Conservation (phyloP, 1,284 basidiomycete genomes). For the Ustilago vetiveriae region DNA sequence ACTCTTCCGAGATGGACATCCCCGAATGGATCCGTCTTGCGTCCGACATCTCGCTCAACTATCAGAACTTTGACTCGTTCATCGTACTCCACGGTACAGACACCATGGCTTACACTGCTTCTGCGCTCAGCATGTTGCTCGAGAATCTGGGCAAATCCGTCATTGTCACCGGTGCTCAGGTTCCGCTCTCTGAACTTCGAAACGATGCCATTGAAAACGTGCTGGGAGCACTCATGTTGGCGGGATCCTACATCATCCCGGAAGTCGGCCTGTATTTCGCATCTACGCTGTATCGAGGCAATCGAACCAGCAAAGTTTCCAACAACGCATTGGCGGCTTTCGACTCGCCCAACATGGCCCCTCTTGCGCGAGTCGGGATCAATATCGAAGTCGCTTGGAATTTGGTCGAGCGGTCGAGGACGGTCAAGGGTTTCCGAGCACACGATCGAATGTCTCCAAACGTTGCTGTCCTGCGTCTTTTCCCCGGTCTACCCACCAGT, state of each 20-base stretch:
- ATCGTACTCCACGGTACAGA: conserved; percentile 81
- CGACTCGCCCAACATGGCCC: conserved; percentile 82
- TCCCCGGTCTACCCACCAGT: conserved; percentile 77
- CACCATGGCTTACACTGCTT: conserved; percentile 71
- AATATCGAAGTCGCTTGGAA: conserved; percentile 72
- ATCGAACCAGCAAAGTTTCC: conserved; percentile 79
- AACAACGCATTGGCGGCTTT: conserved; percentile 88
- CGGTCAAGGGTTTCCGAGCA: conserved; percentile 78
- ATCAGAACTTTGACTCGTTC: conserved; percentile 83
- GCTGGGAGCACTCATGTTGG: conserved; percentile 84
- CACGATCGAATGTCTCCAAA: conserved; percentile 72
- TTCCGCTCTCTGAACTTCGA: conserved; percentile 84
- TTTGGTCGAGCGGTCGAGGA: conserved; percentile 75
- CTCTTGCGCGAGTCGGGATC: conserved; percentile 85
- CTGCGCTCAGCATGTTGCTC: conserved; percentile 76
- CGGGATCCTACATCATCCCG: conserved; percentile 88
- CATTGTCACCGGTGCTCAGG: conserved; percentile 91
- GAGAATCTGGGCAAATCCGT: conserved; percentile 87
- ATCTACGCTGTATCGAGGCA: conserved; percentile 84
- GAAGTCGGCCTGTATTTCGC: conserved; percentile 84
- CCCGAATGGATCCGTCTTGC: conserved; percentile 88
- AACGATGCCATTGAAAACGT: conserved; percentile 75
- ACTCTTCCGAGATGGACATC: conserved; percentile 80
- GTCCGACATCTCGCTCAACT: conserved; percentile 89
- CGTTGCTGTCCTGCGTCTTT: conserved; percentile 72